Base-by-base conservation (phyloP, 805 yeast species). In the Candida ulmi region DNA sequence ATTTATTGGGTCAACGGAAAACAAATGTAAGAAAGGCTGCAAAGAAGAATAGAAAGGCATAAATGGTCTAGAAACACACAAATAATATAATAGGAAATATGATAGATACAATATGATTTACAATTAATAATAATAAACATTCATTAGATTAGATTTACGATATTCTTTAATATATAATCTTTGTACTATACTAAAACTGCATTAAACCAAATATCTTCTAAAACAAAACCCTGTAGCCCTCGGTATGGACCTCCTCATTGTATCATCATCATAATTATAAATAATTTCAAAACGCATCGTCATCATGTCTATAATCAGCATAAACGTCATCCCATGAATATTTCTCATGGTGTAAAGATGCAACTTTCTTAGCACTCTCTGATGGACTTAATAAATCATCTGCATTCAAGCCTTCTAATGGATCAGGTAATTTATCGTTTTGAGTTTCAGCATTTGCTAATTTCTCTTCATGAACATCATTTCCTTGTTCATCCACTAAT, bases 311-410 rank as follows among this genome's bases (percentile, higher is more conserved):
- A 38, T 53, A 51, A 34, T 54, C 59, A 19, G 48, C 58, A 46
- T 54, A 55, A 36, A 49, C 44, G 28, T 55, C 60, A 47, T 55
- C 59, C 60, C 60, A 55, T 3, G 53, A 40, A 35, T 55, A 55
- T 19, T 31, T 38, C 15, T 54, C 53, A 3, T 30, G 37, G 24
- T 50, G 46, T 15, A 42, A 35, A 27, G 45, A 27, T 17, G 44
- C 54, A 26, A 48, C 46, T 17, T 39, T 41, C 29, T 37, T 37
- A 8, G 60, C 59, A 17, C 48, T 26, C 33, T 47, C 52, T 41
- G 37, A 52, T 8, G 60, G 60, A 2, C 52, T 42, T 2, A 41
- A 36, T 16, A 55, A 37, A 19, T 48, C 50, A 16, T 50, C 51
- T 11, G 50, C 50, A 32, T 42, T 38, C 26, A 55, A 33, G 21